Base-by-base conservation (phyloP, 1,139 yeast species). In the Saccharomyces uvarum region DNA sequence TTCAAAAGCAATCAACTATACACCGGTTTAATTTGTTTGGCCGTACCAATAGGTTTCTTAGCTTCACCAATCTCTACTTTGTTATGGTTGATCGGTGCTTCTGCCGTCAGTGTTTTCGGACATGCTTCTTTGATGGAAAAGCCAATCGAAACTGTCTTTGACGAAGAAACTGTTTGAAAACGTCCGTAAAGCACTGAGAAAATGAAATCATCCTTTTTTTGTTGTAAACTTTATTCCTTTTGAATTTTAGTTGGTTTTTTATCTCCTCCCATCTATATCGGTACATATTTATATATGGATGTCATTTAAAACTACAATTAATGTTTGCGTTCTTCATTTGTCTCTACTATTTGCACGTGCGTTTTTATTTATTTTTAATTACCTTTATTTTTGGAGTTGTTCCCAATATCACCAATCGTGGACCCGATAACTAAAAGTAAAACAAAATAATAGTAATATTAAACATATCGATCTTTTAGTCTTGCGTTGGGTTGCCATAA, bases 81-180 rank as follows among this genome's bases (percentile, higher is more conserved):
- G 77, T 80, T 95, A 82, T 95, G 99, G 99, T 81, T 95, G 64
- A 83, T 95, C 69, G 99, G 99, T 63, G 95, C 97, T 7, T 87
- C 97, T 24, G 85, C 88, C 47, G 95, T 90, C 53, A 75, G 86
- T 51, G 93, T 95, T 52, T 77, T 91, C 55, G 83, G 96, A 13
- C 99, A 95, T 73, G 98, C 99, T 54, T 75, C 95, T 13, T 80
- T 95, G 62, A 83, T 95, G 89, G 99, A 95, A 71, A 93, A 93
- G 76, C 99, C 99, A 49, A 90, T 95, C 64, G 99, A 93, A 76
- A 87, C 96, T 50, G 97, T 95, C 38, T 93, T 93, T 68, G 97
- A 91, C 72, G 98, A 89, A 70, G 90, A 88, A 69, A 70, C 75
- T 51, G 86, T 81, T 53, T 82, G 70, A 66, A 38, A 21, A 8